Evolutionary conservation across 306 rosid species (phyloP).

Genomic region (Dalbergia oliveri): DNA sequence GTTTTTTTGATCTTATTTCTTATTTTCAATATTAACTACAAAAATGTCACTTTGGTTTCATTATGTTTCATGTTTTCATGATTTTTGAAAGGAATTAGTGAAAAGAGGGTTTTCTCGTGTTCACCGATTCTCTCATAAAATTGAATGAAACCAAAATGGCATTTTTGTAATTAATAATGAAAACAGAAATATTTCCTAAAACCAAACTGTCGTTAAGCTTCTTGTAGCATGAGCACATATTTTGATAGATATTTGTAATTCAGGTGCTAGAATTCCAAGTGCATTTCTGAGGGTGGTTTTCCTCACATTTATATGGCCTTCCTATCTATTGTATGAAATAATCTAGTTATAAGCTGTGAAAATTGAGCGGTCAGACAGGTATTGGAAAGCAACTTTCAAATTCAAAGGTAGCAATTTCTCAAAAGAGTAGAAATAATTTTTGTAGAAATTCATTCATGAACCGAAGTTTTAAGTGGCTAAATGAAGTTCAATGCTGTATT

Average conservation of each 20-base stretch:
- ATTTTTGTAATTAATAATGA: not conserved
- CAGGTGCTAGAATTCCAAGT: conserved; percentile 8
- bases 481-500: too few relatives aligned
- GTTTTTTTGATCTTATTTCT: too few relatives aligned
- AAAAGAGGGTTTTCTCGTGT: too few relatives aligned
- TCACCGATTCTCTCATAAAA: not conserved
- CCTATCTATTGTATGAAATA: conserved; percentile 13
- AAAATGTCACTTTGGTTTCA: not conserved
- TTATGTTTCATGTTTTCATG: not conserved
- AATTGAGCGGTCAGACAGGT: conserved; percentile 10
- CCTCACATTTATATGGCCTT: conserved; percentile 18
- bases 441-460: not conserved
- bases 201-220: not conserved
- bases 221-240: not conserved
- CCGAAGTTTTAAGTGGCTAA: too few relatives aligned
- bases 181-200: not conserved
- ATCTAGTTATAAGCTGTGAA: conserved; percentile 10
- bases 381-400: not conserved
- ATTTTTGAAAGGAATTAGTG: not conserved
- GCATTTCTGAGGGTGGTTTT: not conserved
- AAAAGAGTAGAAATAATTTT: not conserved
- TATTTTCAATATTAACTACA: not conserved
- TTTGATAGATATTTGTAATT: conserved; percentile 4
- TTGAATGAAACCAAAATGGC: not conserved
- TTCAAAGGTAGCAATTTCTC: conserved; percentile 1